These are phyloP conservation scores for Linnemannia exigua DNA, from an alignment of 192 early-diverging fungal genomes.

Conservation along the genomic window DNA sequence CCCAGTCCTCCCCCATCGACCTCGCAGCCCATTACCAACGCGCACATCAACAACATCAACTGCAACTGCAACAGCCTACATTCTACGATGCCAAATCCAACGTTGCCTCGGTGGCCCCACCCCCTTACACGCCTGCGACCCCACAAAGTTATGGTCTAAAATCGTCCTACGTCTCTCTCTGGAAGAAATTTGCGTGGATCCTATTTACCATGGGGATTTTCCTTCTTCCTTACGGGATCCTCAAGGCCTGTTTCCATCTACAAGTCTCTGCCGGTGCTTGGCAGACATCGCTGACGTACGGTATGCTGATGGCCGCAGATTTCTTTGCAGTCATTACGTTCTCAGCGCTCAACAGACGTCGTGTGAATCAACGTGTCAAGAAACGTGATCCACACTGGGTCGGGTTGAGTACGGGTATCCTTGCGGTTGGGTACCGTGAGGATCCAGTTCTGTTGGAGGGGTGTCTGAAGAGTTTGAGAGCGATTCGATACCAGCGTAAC, in stretches of 20 bases:
- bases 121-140: not conserved
- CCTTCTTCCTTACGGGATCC: constrained; percentile 28
- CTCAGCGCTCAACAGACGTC: constrained; percentile 41
- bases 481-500: constrained; percentile 51
- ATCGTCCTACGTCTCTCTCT: constrained; percentile 26
- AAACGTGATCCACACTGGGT: constrained; percentile 45
- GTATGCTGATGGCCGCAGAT: constrained; percentile 52
- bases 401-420: constrained; percentile 41
- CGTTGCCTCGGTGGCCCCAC: constrained; percentile 10
- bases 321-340: constrained; percentile 46
- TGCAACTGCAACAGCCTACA: not conserved
- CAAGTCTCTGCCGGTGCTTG: constrained; percentile 49
- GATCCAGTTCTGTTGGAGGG: constrained; percentile 45
- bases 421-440: constrained; percentile 50
- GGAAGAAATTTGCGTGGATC: constrained; percentile 44
- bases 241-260: constrained; percentile 52
- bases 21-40: not conserved
- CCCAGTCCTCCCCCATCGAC: not conserved
- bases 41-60: too few relatives aligned
- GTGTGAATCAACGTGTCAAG: constrained; percentile 40
- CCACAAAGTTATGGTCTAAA: constrained; percentile 36
- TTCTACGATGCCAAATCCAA: not conserved
- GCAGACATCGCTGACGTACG: constrained; percentile 52
- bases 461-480: constrained; percentile 39
- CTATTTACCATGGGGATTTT: constrained; percentile 37